Base-by-base conservation (phyloP, 1,284 basidiomycete genomes). In the Afroboletus lepidellus region DNA sequence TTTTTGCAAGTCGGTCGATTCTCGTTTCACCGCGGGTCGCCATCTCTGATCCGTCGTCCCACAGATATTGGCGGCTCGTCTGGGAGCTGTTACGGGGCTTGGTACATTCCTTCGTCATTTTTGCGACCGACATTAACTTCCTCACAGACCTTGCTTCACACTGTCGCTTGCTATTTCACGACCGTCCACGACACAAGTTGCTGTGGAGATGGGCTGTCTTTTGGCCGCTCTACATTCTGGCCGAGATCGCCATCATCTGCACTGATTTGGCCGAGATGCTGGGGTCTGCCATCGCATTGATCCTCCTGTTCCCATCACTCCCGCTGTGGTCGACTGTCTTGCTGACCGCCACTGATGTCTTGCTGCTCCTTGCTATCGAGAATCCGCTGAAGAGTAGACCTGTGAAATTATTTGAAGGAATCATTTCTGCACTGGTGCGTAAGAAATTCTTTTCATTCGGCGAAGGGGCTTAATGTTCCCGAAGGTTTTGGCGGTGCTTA, bases 401-500 rank as follows among this genome's bases (percentile, higher is more conserved):
- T 13, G 77, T 76, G 39, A 72, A 78, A 53, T 50, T 81, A 24
- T 86, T 92, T 58, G 90, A 92, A 64, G 69, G 79, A 23, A 60
- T 87, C 51, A 87, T 91, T 33, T 79, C 81, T n/a, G 65, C 70
- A 5, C 66, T 90, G 57, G 83, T 81, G 50, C 52, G 76, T 65
- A 30, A 21, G 2, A 27, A 25, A 18, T 23, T 41, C 9, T 30
- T 11, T 30, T 47, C 24, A 11, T 8, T 41, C 1, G 15, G 44
- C 18, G 5, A 1, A 24, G 12, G 27, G 24, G 24, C 41, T 58
- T 15, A 57, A 41, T 41, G 3, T 15, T 20, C 39, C 3, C 46
- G 7, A 30, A 92, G 89, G 90, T 94, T 11, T 62, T 94, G 20
- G 80, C 83, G 1, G 91, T 95, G 0, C 77, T 96, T 24, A 75